phyloP scores from a whole-genome alignment of 1,284 basidiomycete species.

The Apiotrichum brassicae region DNA sequence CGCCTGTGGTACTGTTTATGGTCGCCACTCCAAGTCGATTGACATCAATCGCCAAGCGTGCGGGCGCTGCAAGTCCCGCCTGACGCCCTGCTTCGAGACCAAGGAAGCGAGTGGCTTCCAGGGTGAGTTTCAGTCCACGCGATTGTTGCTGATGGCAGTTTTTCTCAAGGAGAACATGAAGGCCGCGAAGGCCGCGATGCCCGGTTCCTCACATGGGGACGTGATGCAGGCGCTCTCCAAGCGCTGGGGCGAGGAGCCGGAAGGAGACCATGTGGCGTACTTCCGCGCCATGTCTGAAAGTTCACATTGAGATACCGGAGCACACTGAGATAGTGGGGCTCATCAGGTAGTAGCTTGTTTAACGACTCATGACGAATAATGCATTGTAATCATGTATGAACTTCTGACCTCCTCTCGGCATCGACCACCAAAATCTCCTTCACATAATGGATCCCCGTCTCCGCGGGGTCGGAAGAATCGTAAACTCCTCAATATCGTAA shows the following conservation, averaged over 20 bases:
- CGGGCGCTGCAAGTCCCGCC: slow-evolving; percentile 31
- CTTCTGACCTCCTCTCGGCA: too few relatives aligned
- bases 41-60: slow-evolving; percentile 35
- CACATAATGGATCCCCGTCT: too few relatives aligned
- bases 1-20: slow-evolving; percentile 36
- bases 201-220: slow-evolving; percentile 33
- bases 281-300: slow-evolving; percentile 6
- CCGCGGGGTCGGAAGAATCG: too few relatives aligned
- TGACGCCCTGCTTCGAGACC: slow-evolving; percentile 36
- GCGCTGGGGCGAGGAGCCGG: slow-evolving; percentile 31
- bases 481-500: too few relatives aligned
- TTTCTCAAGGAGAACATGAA: slow-evolving; percentile 41
- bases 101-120: slow-evolving; percentile 32
- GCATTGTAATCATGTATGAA: too few relatives aligned
- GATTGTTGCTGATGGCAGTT: slow-evolving; percentile 12
- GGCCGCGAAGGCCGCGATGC: slow-evolving; percentile 36
- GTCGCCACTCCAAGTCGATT: slow-evolving; percentile 42
- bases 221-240: slow-evolving; percentile 38
- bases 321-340: too few relatives aligned
- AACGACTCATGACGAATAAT: too few relatives aligned
- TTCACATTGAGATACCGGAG: too few relatives aligned
- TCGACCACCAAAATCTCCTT: too few relatives aligned
- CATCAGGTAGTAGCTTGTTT: too few relatives aligned
- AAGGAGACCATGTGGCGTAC: slow-evolving; percentile 14
- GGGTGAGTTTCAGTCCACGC: slow-evolving; percentile 17